Conservation (phyloP, 108 stramenopile genomes). For the Stephanodiscus minutulus region DNA sequence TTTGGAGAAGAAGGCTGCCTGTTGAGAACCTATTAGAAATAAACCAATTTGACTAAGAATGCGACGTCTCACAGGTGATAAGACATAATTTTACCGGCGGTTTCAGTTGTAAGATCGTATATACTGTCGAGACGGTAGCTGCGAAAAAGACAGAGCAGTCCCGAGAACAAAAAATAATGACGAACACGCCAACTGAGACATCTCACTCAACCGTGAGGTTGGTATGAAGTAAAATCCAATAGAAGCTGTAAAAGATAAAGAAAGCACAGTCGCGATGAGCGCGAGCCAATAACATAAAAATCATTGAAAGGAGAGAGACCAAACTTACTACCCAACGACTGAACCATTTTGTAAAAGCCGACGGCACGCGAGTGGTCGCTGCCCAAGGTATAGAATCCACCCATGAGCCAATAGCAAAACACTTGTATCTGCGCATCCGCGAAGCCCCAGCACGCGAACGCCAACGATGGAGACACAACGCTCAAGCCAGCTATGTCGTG, state of each 20-base stretch:
- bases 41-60: neutral
- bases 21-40: neutral
- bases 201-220: constrained; percentile 26
- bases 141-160: constrained; percentile 37
- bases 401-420: constrained; percentile 63
- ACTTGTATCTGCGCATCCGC: constrained; percentile 59
- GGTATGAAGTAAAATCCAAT: constrained; percentile 50
- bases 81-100: neutral
- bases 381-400: constrained; percentile 38
- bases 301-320: neutral
- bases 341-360: constrained; percentile 50
- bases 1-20: constrained; percentile 3
- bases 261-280: neutral
- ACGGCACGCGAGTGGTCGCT: constrained; percentile 50
- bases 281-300: neutral
- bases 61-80: neutral
- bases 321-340: constrained; percentile 36
- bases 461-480: constrained; percentile 43
- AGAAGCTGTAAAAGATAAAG: constrained; percentile 16
- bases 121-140: constrained; percentile 16
- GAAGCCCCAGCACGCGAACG: constrained; percentile 64
- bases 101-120: neutral
- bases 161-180: constrained; percentile 37
- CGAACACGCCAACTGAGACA: constrained; percentile 36
- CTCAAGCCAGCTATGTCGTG: constrained; percentile 27